These are phyloP conservation scores for Zychaea mexicana DNA, from an alignment of 371 early-diverging fungal species.

Conservation along the genomic window DNA sequence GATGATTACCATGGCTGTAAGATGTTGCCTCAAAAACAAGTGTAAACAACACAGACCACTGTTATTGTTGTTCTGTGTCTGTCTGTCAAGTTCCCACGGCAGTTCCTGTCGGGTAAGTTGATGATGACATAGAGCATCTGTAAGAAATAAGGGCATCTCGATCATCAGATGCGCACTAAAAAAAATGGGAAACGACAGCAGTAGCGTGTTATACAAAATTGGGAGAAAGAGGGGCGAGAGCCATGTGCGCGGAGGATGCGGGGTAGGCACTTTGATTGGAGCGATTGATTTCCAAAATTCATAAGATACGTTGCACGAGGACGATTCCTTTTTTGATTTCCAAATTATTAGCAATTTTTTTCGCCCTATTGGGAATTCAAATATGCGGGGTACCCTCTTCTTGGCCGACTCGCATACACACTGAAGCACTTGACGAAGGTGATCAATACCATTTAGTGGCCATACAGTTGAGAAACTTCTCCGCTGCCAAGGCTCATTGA, in stretches of 20 bases:
- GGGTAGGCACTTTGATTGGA: background rate
- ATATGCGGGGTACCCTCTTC: slow-evolving; percentile 7
- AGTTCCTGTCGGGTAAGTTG: background rate
- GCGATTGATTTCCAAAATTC: background rate
- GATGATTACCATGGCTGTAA: too few species aligned
- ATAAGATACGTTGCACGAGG: slow-evolving; percentile 6
- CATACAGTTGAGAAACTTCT: too few species aligned
- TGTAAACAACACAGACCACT: too few species aligned
- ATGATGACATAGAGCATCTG: background rate
- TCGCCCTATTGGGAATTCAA: slow-evolving; percentile 2
- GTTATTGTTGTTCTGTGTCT: too few species aligned
- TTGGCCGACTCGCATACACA: background rate
- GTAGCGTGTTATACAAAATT: too few species aligned
- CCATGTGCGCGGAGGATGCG: background rate
- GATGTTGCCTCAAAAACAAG: too few species aligned
- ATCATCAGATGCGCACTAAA: too few species aligned
- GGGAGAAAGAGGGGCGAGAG: background rate
- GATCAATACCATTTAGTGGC: background rate
- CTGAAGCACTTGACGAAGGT: too few species aligned
- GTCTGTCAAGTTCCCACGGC: background rate
- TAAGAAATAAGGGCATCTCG: background rate
- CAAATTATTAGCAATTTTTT: slow-evolving; percentile 11
- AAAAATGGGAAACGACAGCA: too few species aligned
- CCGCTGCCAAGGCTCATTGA: too few species aligned
- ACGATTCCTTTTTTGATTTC: slow-evolving; percentile 3